phyloP scores from a whole-genome alignment of 176 grass and related monocot species.

The Ensete ventricosum region DNA sequence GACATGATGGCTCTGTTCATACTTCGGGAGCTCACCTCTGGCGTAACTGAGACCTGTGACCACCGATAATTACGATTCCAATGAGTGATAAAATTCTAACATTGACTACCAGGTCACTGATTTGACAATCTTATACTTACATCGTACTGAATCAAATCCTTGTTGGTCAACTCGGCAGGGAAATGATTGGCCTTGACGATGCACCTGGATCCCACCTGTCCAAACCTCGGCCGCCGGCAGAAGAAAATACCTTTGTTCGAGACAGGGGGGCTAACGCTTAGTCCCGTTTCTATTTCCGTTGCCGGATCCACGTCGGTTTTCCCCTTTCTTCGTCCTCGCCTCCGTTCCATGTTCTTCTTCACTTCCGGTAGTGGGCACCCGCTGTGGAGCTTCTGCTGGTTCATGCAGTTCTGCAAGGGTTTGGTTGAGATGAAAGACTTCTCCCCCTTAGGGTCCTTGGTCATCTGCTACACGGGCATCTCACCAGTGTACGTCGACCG shows the following conservation, averaged over 20 bases:
- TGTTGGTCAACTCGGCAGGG: slow-evolving; percentile 49
- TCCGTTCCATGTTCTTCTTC: slow-evolving; percentile 34
- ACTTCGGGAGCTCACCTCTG: slow-evolving; percentile 8
- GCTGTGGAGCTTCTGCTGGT: slow-evolving; percentile 54
- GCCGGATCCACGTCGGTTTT: neutral
- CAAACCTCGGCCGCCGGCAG: slow-evolving; percentile 75
- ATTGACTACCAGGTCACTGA: no score
- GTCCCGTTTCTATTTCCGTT: neutral
- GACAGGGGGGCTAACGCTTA: slow-evolving; percentile 22
- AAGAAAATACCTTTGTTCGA: slow-evolving; percentile 60
- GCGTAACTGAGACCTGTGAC: neutral
- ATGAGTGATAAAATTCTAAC: neutral
- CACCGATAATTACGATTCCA: neutral
- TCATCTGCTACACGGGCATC: slow-evolving; percentile 33
- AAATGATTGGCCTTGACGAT: slow-evolving; percentile 68
- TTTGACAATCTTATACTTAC: slow-evolving; percentile 22
- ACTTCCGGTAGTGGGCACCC: slow-evolving; percentile 27
- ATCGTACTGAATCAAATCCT: slow-evolving; percentile 62
- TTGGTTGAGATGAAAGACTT: slow-evolving; percentile 47
- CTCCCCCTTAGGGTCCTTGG: slow-evolving; percentile 32
- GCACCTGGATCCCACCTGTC: slow-evolving; percentile 56
- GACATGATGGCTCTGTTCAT: slow-evolving; percentile 25
- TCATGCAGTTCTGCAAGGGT: slow-evolving; percentile 71
- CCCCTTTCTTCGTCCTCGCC: slow-evolving; percentile 16
- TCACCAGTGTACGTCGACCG: slow-evolving; percentile 15